A percentile compares a stretch with the other conserved stretches of the same genome.
These are phyloP conservation scores for Funneliformis caledonium DNA, from an alignment of 371 early-diverging fungal species.

Conservation along the genomic window DNA sequence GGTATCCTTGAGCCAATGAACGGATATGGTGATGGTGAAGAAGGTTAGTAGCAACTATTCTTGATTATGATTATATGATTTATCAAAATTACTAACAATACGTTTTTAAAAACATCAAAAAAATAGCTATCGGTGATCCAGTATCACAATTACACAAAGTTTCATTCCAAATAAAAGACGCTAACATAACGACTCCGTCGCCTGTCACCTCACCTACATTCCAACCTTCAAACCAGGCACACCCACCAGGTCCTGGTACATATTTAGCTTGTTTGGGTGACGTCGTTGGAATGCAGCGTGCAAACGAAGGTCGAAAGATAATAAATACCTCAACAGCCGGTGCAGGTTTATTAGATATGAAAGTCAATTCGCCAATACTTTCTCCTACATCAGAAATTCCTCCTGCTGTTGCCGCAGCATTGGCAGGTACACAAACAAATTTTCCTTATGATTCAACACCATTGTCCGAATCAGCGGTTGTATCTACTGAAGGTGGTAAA, in stretches of 20 bases:
- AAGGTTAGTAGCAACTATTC: not conserved
- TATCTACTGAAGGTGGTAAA: conserved; percentile 44
- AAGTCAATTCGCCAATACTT: conserved; percentile 16
- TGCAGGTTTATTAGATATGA: conserved; percentile 28
- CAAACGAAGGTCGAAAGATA: conserved; percentile 62
- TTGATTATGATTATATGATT: not conserved
- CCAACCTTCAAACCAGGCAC: conserved; percentile 39
- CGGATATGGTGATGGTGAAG: conserved; percentile 29
- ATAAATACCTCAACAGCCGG: conserved; percentile 39
- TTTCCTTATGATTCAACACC: conserved; percentile 41
- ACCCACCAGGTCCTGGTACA: conserved; percentile 54
- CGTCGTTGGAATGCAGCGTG: conserved; percentile 74
- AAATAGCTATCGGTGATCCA: conserved; percentile 71
- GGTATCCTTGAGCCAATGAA: conserved; percentile 27
- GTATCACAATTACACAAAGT: conserved; percentile 92
- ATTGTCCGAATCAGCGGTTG: conserved; percentile 41
- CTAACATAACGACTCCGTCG: conserved; percentile 50
- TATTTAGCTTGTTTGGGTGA: conserved; percentile 78
- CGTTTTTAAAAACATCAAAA: not conserved
- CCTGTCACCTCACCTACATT: conserved; percentile 47
- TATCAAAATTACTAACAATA: not conserved
- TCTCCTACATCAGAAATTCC: not conserved
- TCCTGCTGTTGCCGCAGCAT: not conserved
- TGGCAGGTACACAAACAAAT: conserved; percentile 8
- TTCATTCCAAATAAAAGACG: conserved; percentile 78